Evolutionary conservation across 2,329 filamentous ascomycete genomes (phyloP).

Genomic region (Fusarium sp.): DNA sequence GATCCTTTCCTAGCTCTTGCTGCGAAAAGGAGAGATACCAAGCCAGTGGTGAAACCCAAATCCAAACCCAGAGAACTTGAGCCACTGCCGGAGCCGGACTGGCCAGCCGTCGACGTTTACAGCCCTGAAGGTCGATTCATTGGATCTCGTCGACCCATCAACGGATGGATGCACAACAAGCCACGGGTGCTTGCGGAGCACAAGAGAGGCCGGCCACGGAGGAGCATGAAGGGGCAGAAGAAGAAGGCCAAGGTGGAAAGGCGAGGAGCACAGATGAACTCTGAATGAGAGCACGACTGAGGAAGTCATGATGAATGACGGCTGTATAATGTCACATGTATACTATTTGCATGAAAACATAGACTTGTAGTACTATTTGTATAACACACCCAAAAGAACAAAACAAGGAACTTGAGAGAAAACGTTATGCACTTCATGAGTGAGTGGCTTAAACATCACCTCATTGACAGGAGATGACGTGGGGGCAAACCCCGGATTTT

Average conservation of each 20-base stretch:
- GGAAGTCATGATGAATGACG: constrained; percentile 19
- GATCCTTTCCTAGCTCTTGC: constrained; percentile 43
- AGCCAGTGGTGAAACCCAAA: not conserved
- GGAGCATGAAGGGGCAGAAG: constrained; percentile 73
- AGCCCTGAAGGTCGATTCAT: constrained; percentile 87
- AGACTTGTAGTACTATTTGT: constrained; percentile 27
- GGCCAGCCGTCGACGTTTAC: constrained; percentile 85
- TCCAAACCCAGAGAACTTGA: constrained; percentile 15
- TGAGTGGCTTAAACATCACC: constrained; percentile 7
- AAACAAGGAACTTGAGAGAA: not conserved
- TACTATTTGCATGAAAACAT: constrained; percentile 5
- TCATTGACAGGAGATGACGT: constrained; percentile 27
- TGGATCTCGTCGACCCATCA: constrained; percentile 73
- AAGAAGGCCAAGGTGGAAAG: constrained; percentile 53
- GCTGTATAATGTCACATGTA: constrained; percentile 25
- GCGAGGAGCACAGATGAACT: constrained; percentile 32
- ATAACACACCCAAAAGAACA: not conserved
- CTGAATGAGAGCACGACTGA: constrained; percentile 4
- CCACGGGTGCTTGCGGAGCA: constrained; percentile 61
- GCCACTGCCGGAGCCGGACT: constrained; percentile 51
- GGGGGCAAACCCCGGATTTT: constrained; percentile 31
- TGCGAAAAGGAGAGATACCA: constrained; percentile 37
- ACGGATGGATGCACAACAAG: constrained; percentile 74
- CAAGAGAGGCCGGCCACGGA: constrained; percentile 68
- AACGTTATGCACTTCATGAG: not conserved